phyloP scores from a whole-genome alignment of 306 rosid genomes.

The Lagenaria siceraria region DNA sequence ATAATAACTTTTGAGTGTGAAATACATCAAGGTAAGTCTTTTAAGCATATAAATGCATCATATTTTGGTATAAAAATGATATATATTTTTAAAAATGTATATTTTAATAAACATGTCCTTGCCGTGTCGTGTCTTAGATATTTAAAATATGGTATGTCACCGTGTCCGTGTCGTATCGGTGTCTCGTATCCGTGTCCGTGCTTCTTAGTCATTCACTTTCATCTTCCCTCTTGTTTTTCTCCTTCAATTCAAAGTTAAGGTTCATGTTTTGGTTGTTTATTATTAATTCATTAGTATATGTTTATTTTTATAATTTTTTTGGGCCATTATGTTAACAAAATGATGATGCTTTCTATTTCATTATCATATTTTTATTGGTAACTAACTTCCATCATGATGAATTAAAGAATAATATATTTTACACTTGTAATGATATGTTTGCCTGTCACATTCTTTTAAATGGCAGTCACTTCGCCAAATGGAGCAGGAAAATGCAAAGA shows the following conservation, averaged over 20 bases:
- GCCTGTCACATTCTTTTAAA: conserved; percentile 13
- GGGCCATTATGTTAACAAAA: not conserved
- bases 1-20: too few relatives aligned
- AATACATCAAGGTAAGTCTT: too few relatives aligned
- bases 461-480: conserved; percentile 78
- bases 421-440: not conserved
- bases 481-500: conserved; percentile 95
- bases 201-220: conserved; percentile 6
- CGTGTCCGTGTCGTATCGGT: too few relatives aligned
- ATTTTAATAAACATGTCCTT: too few relatives aligned
- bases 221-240: not conserved
- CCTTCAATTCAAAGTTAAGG: not conserved
- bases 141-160: too few relatives aligned
- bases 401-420: not conserved
- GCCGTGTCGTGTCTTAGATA: too few relatives aligned
- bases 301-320: too few relatives aligned
- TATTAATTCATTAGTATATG: not conserved
- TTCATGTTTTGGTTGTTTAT: not conserved
- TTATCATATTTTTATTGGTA: not conserved
- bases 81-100: too few relatives aligned
- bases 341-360: not conserved
- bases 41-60: too few relatives aligned
- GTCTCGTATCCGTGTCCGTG: too few relatives aligned
- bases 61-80: too few relatives aligned
- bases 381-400: not conserved